Evolutionary conservation across 257 asterid genomes (phyloP), one percentile per base, ranked within the genome.

Genomic region (Solanum appendiculatum): DNA sequence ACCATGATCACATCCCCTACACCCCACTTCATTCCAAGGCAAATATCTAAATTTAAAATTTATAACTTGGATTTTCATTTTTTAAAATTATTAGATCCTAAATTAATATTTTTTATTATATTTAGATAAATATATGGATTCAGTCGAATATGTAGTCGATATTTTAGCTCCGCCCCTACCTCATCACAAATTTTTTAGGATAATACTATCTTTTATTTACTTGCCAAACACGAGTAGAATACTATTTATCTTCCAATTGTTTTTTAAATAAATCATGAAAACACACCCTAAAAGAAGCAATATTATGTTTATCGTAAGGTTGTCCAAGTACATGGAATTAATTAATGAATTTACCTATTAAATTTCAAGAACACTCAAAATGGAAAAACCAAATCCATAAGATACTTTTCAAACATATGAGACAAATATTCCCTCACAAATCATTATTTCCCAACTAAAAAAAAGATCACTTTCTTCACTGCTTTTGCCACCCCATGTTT

Each of bases 401-500:
- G 84, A 78, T 27, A 44, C 64, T 44, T 78, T 44, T 44, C 84
- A 78, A 29, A 78, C 84, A 1, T 29, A 80, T 46, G 64, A 46
- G 42, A 80, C 85, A 80, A 46, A 80, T 80, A 80, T 80, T 80
- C 42, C 83, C 48, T 83, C 78, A 64, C 33, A 68, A 66, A 58
- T 42, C 21, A 72, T 85, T 75, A 72, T 85, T 69, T 74, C 72
- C 40, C 70, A 77, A 25, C 56, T 25, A 36, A 39, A 33, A 3
- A 21, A 46, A 81, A 60, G 88, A 88, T 90, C n/a, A 85, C 36
- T 72, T 87, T 92, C 69, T 73, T 60, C 87, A 92, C 68, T 72
- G 74, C 88, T 89, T 92, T 89, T 78, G 89, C 92, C 92, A 89
- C 91, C 48, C 83, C 33, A 81, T 5, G 63, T 27, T 25, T 60